Evolutionary conservation across 2,329 filamentous ascomycete genomes (phyloP), one percentile per base, ranked within the genome.

Genomic region (Trichoderma brevicompactum): DNA sequence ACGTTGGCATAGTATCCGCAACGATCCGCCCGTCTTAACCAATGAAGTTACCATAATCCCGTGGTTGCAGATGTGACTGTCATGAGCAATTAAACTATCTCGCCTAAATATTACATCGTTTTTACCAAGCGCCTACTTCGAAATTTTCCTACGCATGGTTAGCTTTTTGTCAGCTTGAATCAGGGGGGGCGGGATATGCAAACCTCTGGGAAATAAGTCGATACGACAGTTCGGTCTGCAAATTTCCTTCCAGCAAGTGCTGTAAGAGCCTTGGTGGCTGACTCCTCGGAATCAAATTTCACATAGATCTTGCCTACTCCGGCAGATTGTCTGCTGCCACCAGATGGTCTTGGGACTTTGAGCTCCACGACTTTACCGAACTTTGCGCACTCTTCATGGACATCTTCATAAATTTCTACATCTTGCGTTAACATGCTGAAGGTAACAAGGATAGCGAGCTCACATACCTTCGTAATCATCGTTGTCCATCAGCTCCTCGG

Each of bases 271-370:
- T 92, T 94, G 68, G 91, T 89, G 19, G 94, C 92, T 8, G 89
- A 87, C 58, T 93, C 92, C 2, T 86, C 81, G 3, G 83, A 86
- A 69, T 95, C 92, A 74, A 92, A 99, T 77, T 97, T 98, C 81
- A 99, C 89, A 76, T 90, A 99, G 71, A 99, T 98, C 84, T 98
- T 99, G 75, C 95, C 95, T 23, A 99, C 93, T 53, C 95, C 95
- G 36, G 92, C 87, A 23, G 90, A 92, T 75, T 95, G 90, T 72
- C 93, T 88, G 76, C 89, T 92, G 55, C 92, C 92, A 71, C 92
- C 91, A 23, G 87, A 88, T 2, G 95, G 94, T 66, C 95, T 87
- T 5, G 95, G 95, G 66, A 99, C 89, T 82, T 99, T 99, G 78
- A 98, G 82, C n/a, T 93, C 91, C 48, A 93, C 69, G 34, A 99